phyloP scores from a whole-genome alignment of 371 early-diverging fungal species.

The Umbelopsis sp. region DNA sequence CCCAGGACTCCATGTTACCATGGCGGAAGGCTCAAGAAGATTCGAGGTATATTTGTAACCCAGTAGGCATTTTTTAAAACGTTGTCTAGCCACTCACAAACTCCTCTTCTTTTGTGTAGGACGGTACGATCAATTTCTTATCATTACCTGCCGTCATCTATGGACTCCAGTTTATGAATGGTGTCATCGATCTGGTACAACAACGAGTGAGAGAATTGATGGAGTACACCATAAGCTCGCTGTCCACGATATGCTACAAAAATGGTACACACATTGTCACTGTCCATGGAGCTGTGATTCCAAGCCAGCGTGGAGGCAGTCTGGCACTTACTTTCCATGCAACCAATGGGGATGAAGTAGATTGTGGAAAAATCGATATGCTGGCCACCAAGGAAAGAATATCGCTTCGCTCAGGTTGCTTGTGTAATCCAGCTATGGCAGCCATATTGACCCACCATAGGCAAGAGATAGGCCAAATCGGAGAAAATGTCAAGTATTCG shows the following conservation, averaged over 20 bases:
- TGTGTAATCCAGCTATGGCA: slow-evolving; percentile 15
- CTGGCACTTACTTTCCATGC: slow-evolving; percentile 3
- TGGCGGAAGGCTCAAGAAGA: neutral
- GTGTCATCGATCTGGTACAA: neutral
- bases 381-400: slow-evolving; percentile 12
- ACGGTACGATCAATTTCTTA: slow-evolving; percentile 15
- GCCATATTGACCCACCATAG: neutral
- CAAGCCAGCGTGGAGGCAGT: neutral
- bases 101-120: neutral
- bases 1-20: neutral
- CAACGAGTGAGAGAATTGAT: neutral
- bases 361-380: neutral
- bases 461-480: neutral
- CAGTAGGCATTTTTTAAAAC: neutral
- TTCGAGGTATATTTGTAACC: neutral
- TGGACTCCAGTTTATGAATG: slow-evolving; percentile 3
- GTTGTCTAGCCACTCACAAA: neutral
- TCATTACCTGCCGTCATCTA: neutral
- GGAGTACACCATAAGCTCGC: neutral
- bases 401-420: slow-evolving; percentile 10
- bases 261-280: neutral
- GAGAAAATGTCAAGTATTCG: neutral
- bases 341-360: neutral
- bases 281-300: neutral
- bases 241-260: neutral